These are phyloP conservation scores for Pseudopithomyces chartarum DNA, from an alignment of 2,329 filamentous ascomycete genomes.

Conservation along the genomic window DNA sequence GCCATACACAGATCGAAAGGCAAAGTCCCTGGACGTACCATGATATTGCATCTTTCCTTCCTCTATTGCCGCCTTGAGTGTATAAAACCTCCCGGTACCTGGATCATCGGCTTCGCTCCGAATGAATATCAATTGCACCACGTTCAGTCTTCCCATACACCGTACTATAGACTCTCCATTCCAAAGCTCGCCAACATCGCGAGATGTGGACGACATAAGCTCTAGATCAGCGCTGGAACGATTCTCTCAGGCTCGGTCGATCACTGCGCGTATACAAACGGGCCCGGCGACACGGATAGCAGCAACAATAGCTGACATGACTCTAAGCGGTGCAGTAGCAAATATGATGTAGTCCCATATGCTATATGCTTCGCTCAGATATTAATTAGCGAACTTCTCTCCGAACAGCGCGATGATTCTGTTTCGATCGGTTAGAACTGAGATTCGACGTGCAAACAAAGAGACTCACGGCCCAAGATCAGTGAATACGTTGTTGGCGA, in stretches of 20 bases:
- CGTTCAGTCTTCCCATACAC: background rate
- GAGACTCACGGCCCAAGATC: conserved; percentile 13
- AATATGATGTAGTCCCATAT: conserved; percentile 21
- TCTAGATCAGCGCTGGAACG: conserved; percentile 27
- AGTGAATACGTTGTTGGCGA: conserved; percentile 9
- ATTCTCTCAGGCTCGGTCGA: conserved; percentile 12
- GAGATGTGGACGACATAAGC: conserved; percentile 35
- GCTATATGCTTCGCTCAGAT: conserved; percentile 15
- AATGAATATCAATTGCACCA: too few species aligned
- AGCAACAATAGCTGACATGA: conserved; percentile 24
- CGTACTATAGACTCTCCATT: conserved; percentile 26
- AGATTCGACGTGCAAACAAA: background rate
- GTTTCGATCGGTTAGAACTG: background rate
- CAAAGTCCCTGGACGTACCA: too few species aligned
- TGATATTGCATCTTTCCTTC: too few species aligned
- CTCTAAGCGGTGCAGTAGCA: conserved; percentile 27
- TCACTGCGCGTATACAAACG: conserved; percentile 10
- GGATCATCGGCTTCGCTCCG: too few species aligned
- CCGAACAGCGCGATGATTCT: conserved; percentile 21
- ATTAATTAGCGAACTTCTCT: conserved; percentile 18
- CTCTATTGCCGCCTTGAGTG: background rate
- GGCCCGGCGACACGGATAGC: conserved; percentile 32
- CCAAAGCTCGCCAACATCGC: conserved; percentile 33
- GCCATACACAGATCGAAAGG: too few species aligned
- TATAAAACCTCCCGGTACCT: background rate